phyloP scores from a whole-genome alignment of 2,329 filamentous ascomycete genomes.

The Cordyceps pruinosa region DNA sequence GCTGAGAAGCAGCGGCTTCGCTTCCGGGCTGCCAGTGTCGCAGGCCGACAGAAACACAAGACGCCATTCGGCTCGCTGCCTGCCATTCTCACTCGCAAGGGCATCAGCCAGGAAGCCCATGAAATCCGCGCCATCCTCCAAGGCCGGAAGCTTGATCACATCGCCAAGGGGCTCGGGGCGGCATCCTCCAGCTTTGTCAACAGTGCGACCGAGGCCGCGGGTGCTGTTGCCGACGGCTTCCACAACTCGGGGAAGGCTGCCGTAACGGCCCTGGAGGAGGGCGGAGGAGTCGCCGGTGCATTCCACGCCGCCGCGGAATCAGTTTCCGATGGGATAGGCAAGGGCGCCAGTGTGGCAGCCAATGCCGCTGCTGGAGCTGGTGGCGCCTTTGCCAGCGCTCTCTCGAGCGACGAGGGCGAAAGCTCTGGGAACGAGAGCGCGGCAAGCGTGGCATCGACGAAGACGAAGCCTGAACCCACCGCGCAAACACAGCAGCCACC shows the following conservation, averaged over 20 bases:
- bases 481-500: background rate
- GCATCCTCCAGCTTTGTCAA: background rate
- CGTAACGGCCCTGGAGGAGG: background rate
- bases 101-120: constrained; percentile 2
- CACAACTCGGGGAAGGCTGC: background rate
- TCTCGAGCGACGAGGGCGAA: background rate
- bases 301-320: background rate
- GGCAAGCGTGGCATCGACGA: background rate
- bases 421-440: background rate
- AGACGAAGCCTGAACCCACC: background rate
- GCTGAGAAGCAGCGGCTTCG: background rate
- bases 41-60: background rate
- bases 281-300: background rate
- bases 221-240: background rate
- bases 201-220: background rate
- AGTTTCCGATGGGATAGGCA: background rate
- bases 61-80: background rate
- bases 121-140: constrained; percentile 2
- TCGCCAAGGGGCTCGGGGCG: background rate
- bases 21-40: constrained; percentile 6
- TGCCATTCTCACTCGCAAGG: background rate
- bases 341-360: background rate
- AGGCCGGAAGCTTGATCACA: background rate
- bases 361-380: background rate
- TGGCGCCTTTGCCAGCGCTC: background rate